These are phyloP conservation scores for Penicillium verhagenii DNA, from an alignment of 495 filamentous ascomycete species.

Conservation along the genomic window DNA sequence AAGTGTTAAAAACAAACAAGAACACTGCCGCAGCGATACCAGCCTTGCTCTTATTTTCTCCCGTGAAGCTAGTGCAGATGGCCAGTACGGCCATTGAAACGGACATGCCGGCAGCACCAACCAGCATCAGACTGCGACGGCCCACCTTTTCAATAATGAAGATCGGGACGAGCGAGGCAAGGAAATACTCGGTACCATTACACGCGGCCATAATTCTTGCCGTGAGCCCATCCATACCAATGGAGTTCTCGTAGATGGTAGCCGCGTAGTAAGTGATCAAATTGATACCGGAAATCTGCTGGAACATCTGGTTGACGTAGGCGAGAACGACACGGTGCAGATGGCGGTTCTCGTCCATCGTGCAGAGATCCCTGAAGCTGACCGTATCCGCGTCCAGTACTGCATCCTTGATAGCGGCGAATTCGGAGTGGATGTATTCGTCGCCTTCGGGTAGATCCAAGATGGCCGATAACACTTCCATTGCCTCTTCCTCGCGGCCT, in stretches of 20 bases:
- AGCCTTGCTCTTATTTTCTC: slow-evolving; percentile 35
- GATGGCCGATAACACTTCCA: slow-evolving; percentile 35
- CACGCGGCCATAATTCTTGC: slow-evolving; percentile 67
- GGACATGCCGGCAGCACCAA: slow-evolving; percentile 67
- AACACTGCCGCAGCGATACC: slow-evolving; percentile 57
- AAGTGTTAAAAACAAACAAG: slow-evolving; percentile 72
- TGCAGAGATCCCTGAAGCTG: slow-evolving; percentile 65
- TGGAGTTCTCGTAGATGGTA: slow-evolving; percentile 60
- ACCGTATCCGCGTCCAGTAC: slow-evolving; percentile 65
- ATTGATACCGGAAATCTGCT: slow-evolving; percentile 75
- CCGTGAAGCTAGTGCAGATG: slow-evolving; percentile 38
- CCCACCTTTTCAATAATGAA: slow-evolving; percentile 69
- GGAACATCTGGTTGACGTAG: slow-evolving; percentile 76
- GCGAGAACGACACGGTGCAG: slow-evolving; percentile 70
- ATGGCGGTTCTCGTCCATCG: slow-evolving; percentile 68
- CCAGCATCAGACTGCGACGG: slow-evolving; percentile 67
- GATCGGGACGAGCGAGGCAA: slow-evolving; percentile 68
- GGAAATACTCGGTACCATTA: slow-evolving; percentile 72
- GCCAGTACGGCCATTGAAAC: slow-evolving; percentile 68
- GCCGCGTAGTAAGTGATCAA: slow-evolving; percentile 72
- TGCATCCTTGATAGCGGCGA: slow-evolving; percentile 70
- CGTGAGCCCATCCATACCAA: slow-evolving; percentile 55
- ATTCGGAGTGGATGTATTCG: slow-evolving; percentile 57
- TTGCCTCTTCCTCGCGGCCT: slow-evolving; percentile 33
- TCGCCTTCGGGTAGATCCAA: slow-evolving; percentile 26